Conservation (phyloP, 805 yeast species). For the Metschnikowia similis region DNA sequence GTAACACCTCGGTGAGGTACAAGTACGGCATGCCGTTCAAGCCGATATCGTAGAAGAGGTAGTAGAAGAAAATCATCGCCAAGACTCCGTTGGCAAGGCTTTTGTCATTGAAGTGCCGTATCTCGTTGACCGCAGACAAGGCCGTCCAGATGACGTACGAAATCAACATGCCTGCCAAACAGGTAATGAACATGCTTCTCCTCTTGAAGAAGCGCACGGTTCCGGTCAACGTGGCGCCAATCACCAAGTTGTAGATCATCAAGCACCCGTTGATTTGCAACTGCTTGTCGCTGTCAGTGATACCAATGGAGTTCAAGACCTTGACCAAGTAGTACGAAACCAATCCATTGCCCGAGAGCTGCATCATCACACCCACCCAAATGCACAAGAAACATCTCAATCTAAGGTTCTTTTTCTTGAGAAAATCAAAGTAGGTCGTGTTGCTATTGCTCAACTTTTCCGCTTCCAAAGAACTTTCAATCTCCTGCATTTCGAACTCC, state of each 20-base stretch:
- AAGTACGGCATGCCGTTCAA: conserved; percentile 43
- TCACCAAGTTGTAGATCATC: conserved; percentile 28
- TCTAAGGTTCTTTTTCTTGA: conserved; percentile 36
- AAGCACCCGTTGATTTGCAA: conserved; percentile 47
- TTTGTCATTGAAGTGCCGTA: conserved; percentile 38
- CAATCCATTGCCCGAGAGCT: conserved; percentile 49
- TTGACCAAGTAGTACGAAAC: conserved; percentile 48
- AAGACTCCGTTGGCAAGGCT: conserved; percentile 42
- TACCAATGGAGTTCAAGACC: conserved; percentile 52
- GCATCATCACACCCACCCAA: conserved; percentile 36
- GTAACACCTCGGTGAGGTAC: conserved; percentile 42
- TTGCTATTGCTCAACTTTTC: conserved; percentile 29
- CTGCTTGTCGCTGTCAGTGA: conserved; percentile 37
- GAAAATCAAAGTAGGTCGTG: conserved; percentile 35
- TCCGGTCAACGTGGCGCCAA: conserved; percentile 21
- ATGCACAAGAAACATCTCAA: conserved; percentile 36
- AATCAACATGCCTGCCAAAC: conserved; percentile 33
- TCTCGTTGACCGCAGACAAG: conserved; percentile 42
- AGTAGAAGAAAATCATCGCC: conserved; percentile 49
- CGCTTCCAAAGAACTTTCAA: conserved; percentile 28
- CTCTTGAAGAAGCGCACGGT: conserved; percentile 27
- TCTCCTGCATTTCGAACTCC: conserved; percentile 23
- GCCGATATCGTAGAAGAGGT: conserved; percentile 39
- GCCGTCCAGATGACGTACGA: conserved; percentile 41
- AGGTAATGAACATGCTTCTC: conserved; percentile 32